Evolutionary conservation across 2,329 filamentous ascomycete genomes (phyloP).

Genomic region (Cladobotryum mycophilum): DNA sequence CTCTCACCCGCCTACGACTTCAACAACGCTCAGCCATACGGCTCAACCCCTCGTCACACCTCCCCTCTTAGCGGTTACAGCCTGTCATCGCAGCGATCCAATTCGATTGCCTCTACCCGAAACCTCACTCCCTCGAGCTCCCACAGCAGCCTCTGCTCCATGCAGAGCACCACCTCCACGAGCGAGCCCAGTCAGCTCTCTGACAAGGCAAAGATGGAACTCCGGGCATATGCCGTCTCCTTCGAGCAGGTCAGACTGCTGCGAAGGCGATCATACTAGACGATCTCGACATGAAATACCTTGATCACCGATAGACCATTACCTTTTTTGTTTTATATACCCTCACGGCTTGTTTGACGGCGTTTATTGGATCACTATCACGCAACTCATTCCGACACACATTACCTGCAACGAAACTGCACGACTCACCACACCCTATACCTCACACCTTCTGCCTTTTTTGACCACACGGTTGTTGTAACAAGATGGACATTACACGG

Average conservation of each 20-base stretch:
- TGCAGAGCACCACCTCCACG: conserved; percentile 54
- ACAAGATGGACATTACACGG: conserved; percentile 42
- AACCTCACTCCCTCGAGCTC: conserved; percentile 67
- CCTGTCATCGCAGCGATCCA: conserved; percentile 19
- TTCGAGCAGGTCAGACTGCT: conserved; percentile 73
- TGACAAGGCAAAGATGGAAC: conserved; percentile 69
- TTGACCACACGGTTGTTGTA: conserved; percentile 31
- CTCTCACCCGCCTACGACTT: conserved; percentile 74
- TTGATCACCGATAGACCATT: conserved; percentile 4
- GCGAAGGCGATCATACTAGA: conserved; percentile 51
- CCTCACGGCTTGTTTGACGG: conserved; percentile 1
- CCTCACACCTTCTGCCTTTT: conserved; percentile 10
- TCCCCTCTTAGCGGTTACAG: conserved; percentile 16
- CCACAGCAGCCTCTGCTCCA: conserved; percentile 76
- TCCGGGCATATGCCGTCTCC: conserved; percentile 78
- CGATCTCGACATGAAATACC: neutral
- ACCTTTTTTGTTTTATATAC: neutral
- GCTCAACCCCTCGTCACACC: conserved; percentile 39
- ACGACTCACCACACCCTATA: conserved; percentile 17
- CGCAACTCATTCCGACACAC: conserved; percentile 28
- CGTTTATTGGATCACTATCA: conserved; percentile 11
- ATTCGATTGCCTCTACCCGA: conserved; percentile 24
- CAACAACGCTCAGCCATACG: conserved; percentile 54
- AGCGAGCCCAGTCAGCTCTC: conserved; percentile 57
- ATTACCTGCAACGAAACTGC: conserved; percentile 12